phyloP scores from a whole-genome alignment of 257 asterid species.

The Jaltomata sinuosa region DNA sequence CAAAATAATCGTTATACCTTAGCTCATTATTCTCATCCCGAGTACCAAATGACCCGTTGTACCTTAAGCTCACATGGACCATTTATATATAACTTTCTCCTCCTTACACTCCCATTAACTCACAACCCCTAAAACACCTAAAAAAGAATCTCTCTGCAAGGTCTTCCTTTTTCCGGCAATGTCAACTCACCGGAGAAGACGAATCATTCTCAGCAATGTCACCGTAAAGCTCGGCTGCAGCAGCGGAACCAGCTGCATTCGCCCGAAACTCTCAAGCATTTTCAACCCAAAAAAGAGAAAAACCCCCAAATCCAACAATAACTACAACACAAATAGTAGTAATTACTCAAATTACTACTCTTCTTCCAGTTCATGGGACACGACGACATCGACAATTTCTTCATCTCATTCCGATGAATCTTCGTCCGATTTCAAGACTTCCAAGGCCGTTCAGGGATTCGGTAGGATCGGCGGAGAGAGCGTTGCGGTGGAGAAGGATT shows the following conservation, averaged over 20 bases:
- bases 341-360: conserved; percentile 26
- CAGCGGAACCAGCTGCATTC: conserved; percentile 42
- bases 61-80: no score
- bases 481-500: conserved; percentile 80
- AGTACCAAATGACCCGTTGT: no score
- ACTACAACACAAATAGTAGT: neutral
- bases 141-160: neutral
- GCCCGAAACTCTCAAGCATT: conserved; percentile 40
- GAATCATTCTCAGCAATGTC: conserved; percentile 28
- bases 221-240: conserved; percentile 53
- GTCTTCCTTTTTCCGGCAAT: conserved; percentile 7
- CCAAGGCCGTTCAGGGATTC: conserved; percentile 57
- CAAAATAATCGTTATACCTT: no score
- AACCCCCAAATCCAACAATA: neutral
- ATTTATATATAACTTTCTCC: no score
- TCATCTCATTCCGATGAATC: conserved; percentile 22
- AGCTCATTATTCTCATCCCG: no score
- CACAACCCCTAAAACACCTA: neutral
- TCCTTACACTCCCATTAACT: neutral
- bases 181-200: conserved; percentile 40
- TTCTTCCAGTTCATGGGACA: conserved; percentile 44
- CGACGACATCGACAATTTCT: conserved; percentile 25
- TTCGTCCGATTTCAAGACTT: neutral
- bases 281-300: conserved; percentile 34
- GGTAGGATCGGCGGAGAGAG: conserved; percentile 61